Conservation (phyloP, 176 grass and related monocot genomes). For the Canna indica region DNA sequence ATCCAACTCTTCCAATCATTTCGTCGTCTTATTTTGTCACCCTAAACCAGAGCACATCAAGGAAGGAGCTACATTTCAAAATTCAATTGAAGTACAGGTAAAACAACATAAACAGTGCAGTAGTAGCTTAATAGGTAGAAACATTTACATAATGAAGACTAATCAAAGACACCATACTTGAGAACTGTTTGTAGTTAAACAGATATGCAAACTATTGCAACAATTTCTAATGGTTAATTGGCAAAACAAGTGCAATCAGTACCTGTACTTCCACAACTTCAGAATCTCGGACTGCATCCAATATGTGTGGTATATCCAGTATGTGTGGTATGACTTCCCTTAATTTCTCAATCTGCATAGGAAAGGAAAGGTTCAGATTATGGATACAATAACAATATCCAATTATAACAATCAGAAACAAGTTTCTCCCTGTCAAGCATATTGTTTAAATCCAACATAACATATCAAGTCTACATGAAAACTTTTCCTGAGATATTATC, state of each 20-base stretch:
- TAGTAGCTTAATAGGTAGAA: neutral
- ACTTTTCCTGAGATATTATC: no score
- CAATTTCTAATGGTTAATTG: no score
- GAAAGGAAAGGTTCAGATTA: neutral
- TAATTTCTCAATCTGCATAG: neutral
- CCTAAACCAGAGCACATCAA: neutral
- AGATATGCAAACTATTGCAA: no score
- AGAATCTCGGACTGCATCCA: neutral
- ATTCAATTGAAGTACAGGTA: neutral
- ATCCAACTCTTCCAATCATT: neutral
- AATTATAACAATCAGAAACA: neutral
- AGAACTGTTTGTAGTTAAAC: neutral
- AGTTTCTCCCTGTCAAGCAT: neutral
- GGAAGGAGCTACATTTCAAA: neutral
- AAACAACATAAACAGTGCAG: neutral
- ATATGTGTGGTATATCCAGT: neutral
- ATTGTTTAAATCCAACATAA: neutral
- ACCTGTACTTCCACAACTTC: slow-evolving; percentile 1
- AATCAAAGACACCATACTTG: neutral
- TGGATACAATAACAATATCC: neutral
- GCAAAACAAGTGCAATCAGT: neutral
- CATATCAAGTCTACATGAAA: no score
- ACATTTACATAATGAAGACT: neutral
- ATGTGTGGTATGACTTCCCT: neutral
- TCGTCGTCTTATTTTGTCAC: neutral